These are phyloP conservation scores for Evansstolkia leycettana DNA, from an alignment of 495 filamentous ascomycete genomes.

Conservation along the genomic window DNA sequence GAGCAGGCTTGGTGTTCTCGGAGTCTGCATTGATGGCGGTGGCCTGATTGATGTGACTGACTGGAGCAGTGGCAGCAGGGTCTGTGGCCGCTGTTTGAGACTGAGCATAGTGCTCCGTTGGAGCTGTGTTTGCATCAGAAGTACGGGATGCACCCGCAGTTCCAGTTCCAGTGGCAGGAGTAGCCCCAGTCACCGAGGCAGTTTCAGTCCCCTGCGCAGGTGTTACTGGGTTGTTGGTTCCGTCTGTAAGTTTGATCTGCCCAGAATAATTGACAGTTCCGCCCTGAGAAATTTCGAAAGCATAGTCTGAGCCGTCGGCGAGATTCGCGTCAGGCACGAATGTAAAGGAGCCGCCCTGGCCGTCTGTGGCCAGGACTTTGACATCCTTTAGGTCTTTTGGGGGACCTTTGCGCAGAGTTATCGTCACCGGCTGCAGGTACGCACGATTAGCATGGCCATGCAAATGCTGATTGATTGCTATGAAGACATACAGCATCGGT, in stretches of 20 bases:
- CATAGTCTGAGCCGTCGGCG: slow-evolving; percentile 28
- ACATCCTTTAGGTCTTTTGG: slow-evolving; percentile 27
- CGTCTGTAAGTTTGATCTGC: slow-evolving; percentile 4
- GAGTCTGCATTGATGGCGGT: too few relatives aligned
- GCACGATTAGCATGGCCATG: background rate
- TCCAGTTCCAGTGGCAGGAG: too few relatives aligned
- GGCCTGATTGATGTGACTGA: too few relatives aligned
- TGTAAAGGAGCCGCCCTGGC: slow-evolving; percentile 23
- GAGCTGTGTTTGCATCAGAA: too few relatives aligned
- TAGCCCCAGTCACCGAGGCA: too few relatives aligned
- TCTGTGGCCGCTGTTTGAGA: too few relatives aligned
- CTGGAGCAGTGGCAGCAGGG: too few relatives aligned
- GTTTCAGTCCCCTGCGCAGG: too few relatives aligned
- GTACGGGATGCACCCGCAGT: too few relatives aligned
- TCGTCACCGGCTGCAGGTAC: slow-evolving; percentile 22
- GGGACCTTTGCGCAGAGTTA: slow-evolving; percentile 32
- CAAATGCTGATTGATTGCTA: background rate
- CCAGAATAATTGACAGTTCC: slow-evolving; percentile 34
- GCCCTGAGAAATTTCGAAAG: slow-evolving; percentile 33
- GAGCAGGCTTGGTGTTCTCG: too few relatives aligned
- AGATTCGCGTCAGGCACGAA: slow-evolving; percentile 28
- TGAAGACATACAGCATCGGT: slow-evolving; percentile 15
- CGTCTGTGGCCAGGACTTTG: slow-evolving; percentile 23
- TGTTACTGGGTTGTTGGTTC: background rate
- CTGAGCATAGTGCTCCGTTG: too few relatives aligned